These are phyloP conservation scores for Fusarium cyanostomum DNA, from an alignment of 2,329 filamentous ascomycete genomes.

Conservation along the genomic window DNA sequence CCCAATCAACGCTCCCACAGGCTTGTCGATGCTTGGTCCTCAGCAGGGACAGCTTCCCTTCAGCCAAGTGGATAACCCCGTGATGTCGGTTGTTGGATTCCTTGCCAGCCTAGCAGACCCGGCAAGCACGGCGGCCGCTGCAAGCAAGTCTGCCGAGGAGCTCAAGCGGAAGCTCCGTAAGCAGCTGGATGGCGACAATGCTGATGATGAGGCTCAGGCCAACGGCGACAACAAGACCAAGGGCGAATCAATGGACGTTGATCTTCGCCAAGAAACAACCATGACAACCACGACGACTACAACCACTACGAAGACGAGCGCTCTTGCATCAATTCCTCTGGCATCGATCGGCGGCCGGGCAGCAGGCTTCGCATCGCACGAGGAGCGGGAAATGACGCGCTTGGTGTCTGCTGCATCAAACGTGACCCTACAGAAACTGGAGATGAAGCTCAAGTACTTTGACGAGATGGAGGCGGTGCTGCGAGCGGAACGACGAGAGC, in stretches of 20 bases:
- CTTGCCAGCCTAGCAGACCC: slow-evolving; percentile 91
- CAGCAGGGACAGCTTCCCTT: slow-evolving; percentile 87
- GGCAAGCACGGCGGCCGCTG: slow-evolving; percentile 87
- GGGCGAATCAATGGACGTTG: slow-evolving; percentile 71
- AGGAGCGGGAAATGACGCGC: slow-evolving; percentile 95
- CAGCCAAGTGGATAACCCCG: slow-evolving; percentile 91
- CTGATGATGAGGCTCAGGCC: slow-evolving; percentile 55
- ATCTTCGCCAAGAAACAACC: slow-evolving; percentile 63
- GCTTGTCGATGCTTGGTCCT: slow-evolving; percentile 73
- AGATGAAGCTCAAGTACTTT: slow-evolving; percentile 95
- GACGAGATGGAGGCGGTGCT: slow-evolving; percentile 94
- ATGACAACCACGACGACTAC: slow-evolving; percentile 62
- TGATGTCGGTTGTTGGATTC: slow-evolving; percentile 96
- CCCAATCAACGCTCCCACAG: slow-evolving; percentile 60
- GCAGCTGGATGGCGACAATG: slow-evolving; percentile 71
- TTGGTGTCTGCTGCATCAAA: slow-evolving; percentile 93
- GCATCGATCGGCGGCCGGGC: slow-evolving; percentile 87
- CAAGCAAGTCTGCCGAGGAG: slow-evolving; percentile 85
- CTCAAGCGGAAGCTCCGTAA: slow-evolving; percentile 82
- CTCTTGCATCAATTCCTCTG: slow-evolving; percentile 80
- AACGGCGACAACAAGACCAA: slow-evolving; percentile 69
- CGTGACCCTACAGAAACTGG: slow-evolving; percentile 92
- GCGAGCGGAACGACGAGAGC: slow-evolving; percentile 89
- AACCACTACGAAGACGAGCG: slow-evolving; percentile 56
- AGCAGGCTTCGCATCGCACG: slow-evolving; percentile 89